Evolutionary conservation across 179 eudicot species (phyloP).

Genomic region (Beta corolliflora): DNA sequence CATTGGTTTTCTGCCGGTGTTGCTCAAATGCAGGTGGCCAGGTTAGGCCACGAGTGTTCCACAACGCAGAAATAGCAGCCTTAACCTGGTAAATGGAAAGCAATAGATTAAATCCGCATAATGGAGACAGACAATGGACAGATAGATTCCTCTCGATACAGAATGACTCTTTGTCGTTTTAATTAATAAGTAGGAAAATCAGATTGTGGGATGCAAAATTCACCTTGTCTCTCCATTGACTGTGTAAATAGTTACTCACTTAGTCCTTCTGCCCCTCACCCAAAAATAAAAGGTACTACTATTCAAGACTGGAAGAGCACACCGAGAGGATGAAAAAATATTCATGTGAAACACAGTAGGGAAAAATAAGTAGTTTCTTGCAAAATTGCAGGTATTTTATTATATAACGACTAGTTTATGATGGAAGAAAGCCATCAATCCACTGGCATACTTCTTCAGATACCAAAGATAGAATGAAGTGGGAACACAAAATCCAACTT

Average conservation of each 20-base stretch:
- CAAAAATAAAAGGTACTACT: not conserved
- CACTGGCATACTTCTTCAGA: not conserved
- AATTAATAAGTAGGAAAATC: not conserved
- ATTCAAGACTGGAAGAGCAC: not conserved
- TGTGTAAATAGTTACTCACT: not conserved
- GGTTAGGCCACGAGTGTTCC: slow-evolving; percentile 61
- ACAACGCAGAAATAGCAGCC: slow-evolving; percentile 83
- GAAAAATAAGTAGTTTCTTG: not conserved
- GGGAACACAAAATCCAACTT: not conserved
- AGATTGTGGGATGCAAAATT: not conserved
- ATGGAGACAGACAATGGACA: not conserved
- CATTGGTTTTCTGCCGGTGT: slow-evolving; percentile 77
- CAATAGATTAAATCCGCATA: slow-evolving; percentile 11
- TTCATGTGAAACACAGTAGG: not conserved
- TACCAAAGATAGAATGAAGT: not conserved
- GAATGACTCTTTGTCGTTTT: not conserved
- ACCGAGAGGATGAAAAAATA: not conserved
- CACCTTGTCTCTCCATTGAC: not conserved
- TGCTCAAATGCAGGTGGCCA: slow-evolving; percentile 87
- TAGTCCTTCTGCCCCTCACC: not conserved
- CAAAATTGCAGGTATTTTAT: not conserved
- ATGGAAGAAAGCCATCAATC: not conserved
- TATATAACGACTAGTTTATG: not conserved
- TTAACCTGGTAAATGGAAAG: slow-evolving; percentile 55
- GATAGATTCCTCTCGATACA: not conserved